Evolutionary conservation across 2,329 filamentous ascomycete species (phyloP).

Genomic region (Stagonosporopsis rhizophila): DNA sequence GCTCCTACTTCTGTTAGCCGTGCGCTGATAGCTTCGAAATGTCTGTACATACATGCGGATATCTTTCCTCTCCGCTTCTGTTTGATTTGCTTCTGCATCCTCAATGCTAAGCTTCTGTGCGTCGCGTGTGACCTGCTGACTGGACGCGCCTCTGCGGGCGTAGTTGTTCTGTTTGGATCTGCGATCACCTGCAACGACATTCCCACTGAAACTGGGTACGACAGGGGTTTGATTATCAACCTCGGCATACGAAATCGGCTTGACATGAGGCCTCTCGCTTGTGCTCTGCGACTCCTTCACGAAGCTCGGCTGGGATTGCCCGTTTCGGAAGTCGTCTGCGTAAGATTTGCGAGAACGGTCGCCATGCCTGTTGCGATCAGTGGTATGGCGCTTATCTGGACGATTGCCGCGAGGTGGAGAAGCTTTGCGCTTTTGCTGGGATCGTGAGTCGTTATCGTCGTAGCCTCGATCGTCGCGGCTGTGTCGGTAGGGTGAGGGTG

Average conservation of each 20-base stretch:
- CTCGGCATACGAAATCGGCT: slow-evolving; percentile 43
- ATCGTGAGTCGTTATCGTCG: slow-evolving; percentile 13
- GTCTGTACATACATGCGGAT: neutral
- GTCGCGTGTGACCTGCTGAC: slow-evolving; percentile 14
- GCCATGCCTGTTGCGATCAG: slow-evolving; percentile 51
- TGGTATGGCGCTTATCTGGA: slow-evolving; percentile 65
- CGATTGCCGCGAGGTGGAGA: slow-evolving; percentile 36
- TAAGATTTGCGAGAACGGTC: slow-evolving; percentile 68
- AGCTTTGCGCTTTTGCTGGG: slow-evolving; percentile 54
- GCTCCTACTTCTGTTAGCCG: slow-evolving; percentile 27
- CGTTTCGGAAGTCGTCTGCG: slow-evolving; percentile 54
- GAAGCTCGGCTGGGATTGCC: slow-evolving; percentile 12
- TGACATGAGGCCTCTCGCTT: slow-evolving; percentile 24
- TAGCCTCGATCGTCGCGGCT: slow-evolving; percentile 33
- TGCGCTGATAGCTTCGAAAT: neutral
- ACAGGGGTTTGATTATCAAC: slow-evolving; percentile 53
- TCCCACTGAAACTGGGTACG: slow-evolving; percentile 26
- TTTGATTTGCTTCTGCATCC: neutral
- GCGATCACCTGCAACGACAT: slow-evolving; percentile 18
- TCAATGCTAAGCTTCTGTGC: slow-evolving; percentile 14
- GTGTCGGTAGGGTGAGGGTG: slow-evolving; percentile 39
- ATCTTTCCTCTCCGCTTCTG: neutral
- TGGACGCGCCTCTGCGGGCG: slow-evolving; percentile 3
- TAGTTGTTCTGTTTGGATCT: slow-evolving; percentile 10
- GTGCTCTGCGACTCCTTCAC: slow-evolving; percentile 20